A percentile compares a stretch with the other conserved stretches of the same genome.
These are phyloP conservation scores for Graphilbum fragrans DNA, from an alignment of 2,329 filamentous ascomycete genomes.

Conservation along the genomic window DNA sequence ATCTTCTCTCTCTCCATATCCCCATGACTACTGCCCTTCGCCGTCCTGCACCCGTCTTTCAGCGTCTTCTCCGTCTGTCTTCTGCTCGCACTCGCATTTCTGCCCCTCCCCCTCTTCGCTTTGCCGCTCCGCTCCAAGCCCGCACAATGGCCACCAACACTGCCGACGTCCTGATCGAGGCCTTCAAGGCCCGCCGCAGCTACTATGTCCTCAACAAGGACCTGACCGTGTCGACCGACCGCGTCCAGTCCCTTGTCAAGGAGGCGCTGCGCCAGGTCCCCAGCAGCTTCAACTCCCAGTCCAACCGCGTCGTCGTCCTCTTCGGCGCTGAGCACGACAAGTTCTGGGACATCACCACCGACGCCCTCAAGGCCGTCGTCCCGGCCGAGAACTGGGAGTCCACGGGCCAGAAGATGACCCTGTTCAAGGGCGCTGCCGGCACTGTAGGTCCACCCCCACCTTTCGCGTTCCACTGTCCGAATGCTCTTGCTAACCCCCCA, in stretches of 20 bases:
- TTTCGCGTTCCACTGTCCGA: not conserved
- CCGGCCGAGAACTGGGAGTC: slow-evolving; percentile 48
- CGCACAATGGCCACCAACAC: slow-evolving; percentile 21
- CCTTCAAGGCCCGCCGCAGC: slow-evolving; percentile 56
- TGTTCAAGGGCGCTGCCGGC: slow-evolving; percentile 63
- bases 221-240: slow-evolving; percentile 41
- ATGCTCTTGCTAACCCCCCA: slow-evolving; percentile 14
- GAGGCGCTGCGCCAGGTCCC: slow-evolving; percentile 58
- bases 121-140: not conserved
- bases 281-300: slow-evolving; percentile 81
- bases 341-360: slow-evolving; percentile 66
- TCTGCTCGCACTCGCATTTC: not conserved
- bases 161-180: slow-evolving; percentile 45
- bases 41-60: not conserved
- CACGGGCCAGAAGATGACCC: slow-evolving; percentile 29
- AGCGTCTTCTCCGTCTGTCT: not conserved
- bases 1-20: too few species aligned
- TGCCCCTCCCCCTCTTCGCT: not conserved
- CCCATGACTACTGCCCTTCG: too few species aligned
- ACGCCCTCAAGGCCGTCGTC: slow-evolving; percentile 55
- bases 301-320: slow-evolving; percentile 65
- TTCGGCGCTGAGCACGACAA: slow-evolving; percentile 74
- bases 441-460: slow-evolving; percentile 41
- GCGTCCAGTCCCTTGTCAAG: slow-evolving; percentile 54
- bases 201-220: slow-evolving; percentile 57